Evolutionary conservation across 2,329 filamentous ascomycete species (phyloP).

Genomic region (Cytospora chrysosperma): DNA sequence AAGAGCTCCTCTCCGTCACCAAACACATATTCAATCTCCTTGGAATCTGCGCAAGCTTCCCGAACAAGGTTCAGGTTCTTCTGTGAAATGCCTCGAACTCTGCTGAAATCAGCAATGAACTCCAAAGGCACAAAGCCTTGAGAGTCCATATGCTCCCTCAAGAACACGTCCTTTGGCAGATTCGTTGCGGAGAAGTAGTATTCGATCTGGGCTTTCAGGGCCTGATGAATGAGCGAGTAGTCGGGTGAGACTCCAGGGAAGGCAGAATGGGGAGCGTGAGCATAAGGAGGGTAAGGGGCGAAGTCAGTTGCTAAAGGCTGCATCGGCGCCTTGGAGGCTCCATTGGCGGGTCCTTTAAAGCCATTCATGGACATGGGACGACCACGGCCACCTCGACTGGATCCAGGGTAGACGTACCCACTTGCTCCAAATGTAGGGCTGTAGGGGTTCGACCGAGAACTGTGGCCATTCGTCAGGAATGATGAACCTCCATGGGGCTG

Average conservation of each 20-base stretch:
- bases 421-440: slow-evolving; percentile 7
- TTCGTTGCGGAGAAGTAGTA: slow-evolving; percentile 99
- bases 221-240: slow-evolving; percentile 33
- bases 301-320: slow-evolving; percentile 36
- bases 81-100: slow-evolving; percentile 67
- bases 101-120: slow-evolving; percentile 82
- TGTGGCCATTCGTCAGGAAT: slow-evolving; percentile 21
- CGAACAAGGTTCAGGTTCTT: slow-evolving; percentile 73
- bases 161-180: slow-evolving; percentile 85
- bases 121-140: slow-evolving; percentile 85
- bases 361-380: slow-evolving; percentile 21
- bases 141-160: slow-evolving; percentile 90
- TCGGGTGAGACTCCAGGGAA: slow-evolving; percentile 38
- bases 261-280: slow-evolving; percentile 52
- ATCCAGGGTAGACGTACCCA: slow-evolving; percentile 13
- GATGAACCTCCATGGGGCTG: slow-evolving; percentile 16
- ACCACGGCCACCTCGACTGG: slow-evolving; percentile 43
- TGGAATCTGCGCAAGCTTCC: slow-evolving; percentile 70
- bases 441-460: slow-evolving; percentile 17
- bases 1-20: slow-evolving; percentile 80
- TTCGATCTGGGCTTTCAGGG: slow-evolving; percentile 61
- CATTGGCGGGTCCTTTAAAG: slow-evolving; percentile 24
- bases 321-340: slow-evolving; percentile 28
- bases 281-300: slow-evolving; percentile 41
- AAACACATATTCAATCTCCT: slow-evolving; percentile 69